Evolutionary conservation across 2,329 filamentous ascomycete genomes (phyloP), one percentile per base, ranked within the genome.

Genomic region (Emergomyces africanus): DNA sequence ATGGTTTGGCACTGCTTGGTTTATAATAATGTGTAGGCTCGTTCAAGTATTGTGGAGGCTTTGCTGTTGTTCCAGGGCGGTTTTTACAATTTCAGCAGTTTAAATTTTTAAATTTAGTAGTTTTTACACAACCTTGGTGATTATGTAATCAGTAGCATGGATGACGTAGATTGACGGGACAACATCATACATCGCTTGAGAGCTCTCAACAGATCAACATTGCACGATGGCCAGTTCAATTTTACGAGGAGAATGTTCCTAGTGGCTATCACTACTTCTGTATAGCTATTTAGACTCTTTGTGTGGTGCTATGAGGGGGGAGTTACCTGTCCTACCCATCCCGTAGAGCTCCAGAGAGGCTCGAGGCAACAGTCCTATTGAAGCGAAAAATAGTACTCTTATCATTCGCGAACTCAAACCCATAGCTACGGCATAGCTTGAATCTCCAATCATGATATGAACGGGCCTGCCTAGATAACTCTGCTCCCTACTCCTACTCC

Each of bases 321-420:
- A 33, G n/a, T n/a, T 8, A 12, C 49, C n/a, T 39, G 20, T 39
- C 33, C 50, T 23, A 3, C 14, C 9, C 33, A 39, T 37, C 25
- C 20, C 8, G n/a, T 2, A 35, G n/a, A 25, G 14, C 33, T 39
- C 33, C 15, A 35, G 33, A 35, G 39, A 35, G 30, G 30, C 20
- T 39, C 50, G 20, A 55, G 54, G 54, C 54, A 55, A 25, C 54
- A n/a, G n/a, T n/a, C n/a, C n/a, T n/a, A n/a, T n/a, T n/a, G n/a
- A n/a, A n/a, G n/a, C n/a, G n/a, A n/a, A n/a, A n/a, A n/a, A n/a
- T n/a, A n/a, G n/a, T n/a, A n/a, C n/a, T n/a, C n/a, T n/a, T 37
- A 25, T 41, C 8, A 28, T 55, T 30, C n/a, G 23, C 39, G 53
- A 30, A n/a, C 33, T 12, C 30, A 37, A 20, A 25, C n/a, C n/a